Conservation (phyloP, 257 asterid genomes). For the Linaria vulgaris region DNA sequence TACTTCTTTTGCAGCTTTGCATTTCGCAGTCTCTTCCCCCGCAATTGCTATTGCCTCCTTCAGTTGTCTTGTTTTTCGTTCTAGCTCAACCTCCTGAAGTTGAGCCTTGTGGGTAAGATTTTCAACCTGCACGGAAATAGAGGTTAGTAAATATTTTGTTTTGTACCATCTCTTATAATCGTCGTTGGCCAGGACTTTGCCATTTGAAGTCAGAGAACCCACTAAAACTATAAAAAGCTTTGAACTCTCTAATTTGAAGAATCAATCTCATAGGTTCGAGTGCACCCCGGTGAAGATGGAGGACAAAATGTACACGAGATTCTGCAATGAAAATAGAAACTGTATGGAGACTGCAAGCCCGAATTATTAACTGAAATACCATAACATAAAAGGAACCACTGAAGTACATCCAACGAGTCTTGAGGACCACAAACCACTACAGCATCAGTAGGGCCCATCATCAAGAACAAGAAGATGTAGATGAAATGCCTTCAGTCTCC, state of each 20-base stretch:
- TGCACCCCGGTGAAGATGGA: slow-evolving; percentile 15
- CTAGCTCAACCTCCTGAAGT: slow-evolving; percentile 76
- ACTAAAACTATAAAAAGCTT: slow-evolving; percentile 16
- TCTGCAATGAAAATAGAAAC: slow-evolving; percentile 1
- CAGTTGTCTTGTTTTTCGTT: slow-evolving; percentile 72
- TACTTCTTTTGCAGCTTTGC: slow-evolving; percentile 99
- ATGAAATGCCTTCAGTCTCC: background rate
- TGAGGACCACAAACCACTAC: background rate
- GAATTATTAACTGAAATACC: no score
- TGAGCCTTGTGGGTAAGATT: slow-evolving; percentile 72
- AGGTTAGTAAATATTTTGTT: slow-evolving; percentile 12
- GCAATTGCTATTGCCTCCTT: slow-evolving; percentile 83
- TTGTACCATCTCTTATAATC: slow-evolving; percentile 12
- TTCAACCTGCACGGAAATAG: slow-evolving; percentile 56
- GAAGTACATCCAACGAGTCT: no score
- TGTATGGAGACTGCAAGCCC: slow-evolving; percentile 1
- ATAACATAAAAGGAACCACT: no score
- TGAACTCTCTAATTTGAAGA: background rate
- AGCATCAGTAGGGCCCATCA: slow-evolving; percentile 10
- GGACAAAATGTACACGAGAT: slow-evolving; percentile 3
- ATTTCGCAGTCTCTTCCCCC: slow-evolving; percentile 91
- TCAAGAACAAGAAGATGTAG: slow-evolving; percentile 1
- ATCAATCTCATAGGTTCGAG: slow-evolving; percentile 19
- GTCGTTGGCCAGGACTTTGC: slow-evolving; percentile 2
- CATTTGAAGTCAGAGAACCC: slow-evolving; percentile 12